These are phyloP conservation scores for Anethum foeniculum DNA, from an alignment of 140 eudicot genomes.

Conservation along the genomic window DNA sequence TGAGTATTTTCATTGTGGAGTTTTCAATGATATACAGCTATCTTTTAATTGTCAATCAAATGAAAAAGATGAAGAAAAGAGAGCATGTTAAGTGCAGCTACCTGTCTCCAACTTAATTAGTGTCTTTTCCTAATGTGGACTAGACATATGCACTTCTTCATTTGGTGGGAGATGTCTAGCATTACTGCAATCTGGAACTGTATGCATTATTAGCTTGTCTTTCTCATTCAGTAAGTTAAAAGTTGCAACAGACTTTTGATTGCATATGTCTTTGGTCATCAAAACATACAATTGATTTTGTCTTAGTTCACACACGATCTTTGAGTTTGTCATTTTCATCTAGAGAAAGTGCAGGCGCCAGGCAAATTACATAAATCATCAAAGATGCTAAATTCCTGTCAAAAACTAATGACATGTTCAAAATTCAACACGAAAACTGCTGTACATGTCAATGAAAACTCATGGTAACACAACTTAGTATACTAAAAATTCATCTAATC, in stretches of 20 bases:
- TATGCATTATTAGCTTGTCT: background rate
- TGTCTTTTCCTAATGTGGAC: background rate
- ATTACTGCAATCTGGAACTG: constrained; percentile 6
- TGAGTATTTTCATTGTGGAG: background rate
- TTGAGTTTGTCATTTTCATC: background rate
- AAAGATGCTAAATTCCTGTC: background rate
- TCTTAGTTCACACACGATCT: background rate
- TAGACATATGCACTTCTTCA: background rate
- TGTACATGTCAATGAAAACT: background rate
- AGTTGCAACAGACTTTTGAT: background rate
- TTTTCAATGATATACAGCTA: background rate
- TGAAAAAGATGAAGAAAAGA: background rate
- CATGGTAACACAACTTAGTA: background rate
- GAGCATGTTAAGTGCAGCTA: background rate
- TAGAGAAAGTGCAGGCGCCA: background rate
- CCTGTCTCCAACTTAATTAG: background rate
- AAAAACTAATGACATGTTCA: background rate
- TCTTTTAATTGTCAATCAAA: background rate
- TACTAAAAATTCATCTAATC: background rate
- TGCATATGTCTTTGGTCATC: background rate
- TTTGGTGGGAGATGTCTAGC: constrained; percentile 5
- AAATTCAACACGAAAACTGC: background rate
- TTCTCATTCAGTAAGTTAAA: background rate
- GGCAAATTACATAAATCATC: background rate
- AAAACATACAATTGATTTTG: background rate